A percentile compares a stretch with the other conserved stretches of the same genome.
Conservation (phyloP, 1,284 basidiomycete genomes). For the Tylopilus sp. region DNA sequence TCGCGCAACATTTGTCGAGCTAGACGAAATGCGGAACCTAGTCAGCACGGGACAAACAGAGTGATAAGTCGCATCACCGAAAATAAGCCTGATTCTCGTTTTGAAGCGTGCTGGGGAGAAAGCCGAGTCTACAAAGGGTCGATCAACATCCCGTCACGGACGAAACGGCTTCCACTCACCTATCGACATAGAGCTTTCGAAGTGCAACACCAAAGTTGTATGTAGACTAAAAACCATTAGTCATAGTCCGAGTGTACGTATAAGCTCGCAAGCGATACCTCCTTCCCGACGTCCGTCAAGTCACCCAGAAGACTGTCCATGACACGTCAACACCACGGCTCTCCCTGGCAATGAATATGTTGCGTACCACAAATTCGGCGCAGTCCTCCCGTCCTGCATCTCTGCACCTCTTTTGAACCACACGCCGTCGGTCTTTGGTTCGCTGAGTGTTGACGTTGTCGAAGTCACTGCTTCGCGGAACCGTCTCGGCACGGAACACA, state of each 20-base stretch:
- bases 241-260: neutral
- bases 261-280: constrained; percentile 40
- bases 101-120: constrained; percentile 57
- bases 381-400: constrained; percentile 50
- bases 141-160: neutral
- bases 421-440: constrained; percentile 28
- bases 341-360: neutral
- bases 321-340: neutral
- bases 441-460: constrained; percentile 20
- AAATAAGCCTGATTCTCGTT: constrained; percentile 60
- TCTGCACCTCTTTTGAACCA: constrained; percentile 53
- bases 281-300: constrained; percentile 73
- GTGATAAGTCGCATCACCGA: constrained; percentile 40
- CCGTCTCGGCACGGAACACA: constrained; percentile 59
- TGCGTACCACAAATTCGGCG: constrained; percentile 63
- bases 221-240: constrained; percentile 52
- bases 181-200: constrained; percentile 68
- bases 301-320: constrained; percentile 68
- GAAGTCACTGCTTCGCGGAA: constrained; percentile 50
- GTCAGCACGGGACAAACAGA: neutral
- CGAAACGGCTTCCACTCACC: constrained; percentile 39
- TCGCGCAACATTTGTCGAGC: constrained; percentile 71
- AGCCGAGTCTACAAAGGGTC: constrained; percentile 51
- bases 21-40: constrained; percentile 10
- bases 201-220: constrained; percentile 62